These are phyloP conservation scores for Diplocarpon mali DNA, from an alignment of 2,329 filamentous ascomycete genomes.

Conservation along the genomic window DNA sequence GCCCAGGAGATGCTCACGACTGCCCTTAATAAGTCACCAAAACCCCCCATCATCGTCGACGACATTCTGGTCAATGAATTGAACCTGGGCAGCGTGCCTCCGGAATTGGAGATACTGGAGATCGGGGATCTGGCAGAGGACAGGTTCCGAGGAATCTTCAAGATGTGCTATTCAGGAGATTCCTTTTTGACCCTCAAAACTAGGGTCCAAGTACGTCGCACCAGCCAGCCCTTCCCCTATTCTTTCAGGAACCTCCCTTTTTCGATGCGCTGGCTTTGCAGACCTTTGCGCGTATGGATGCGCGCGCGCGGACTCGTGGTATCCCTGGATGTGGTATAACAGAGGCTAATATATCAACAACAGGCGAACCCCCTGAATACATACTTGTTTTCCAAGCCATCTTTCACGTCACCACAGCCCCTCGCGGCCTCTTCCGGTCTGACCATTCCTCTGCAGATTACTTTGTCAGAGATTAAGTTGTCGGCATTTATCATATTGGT, in stretches of 20 bases:
- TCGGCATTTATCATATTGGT: conserved; percentile 97
- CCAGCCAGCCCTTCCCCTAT: conserved; percentile 2
- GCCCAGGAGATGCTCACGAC: conserved; percentile 90
- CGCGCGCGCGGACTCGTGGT: conserved; percentile 17
- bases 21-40: conserved; percentile 93
- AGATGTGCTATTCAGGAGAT: conserved; percentile 96
- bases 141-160: conserved; percentile 95
- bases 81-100: conserved; percentile 88
- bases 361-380: conserved; percentile 93
- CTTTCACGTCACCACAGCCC: conserved; percentile 85
- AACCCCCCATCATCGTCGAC: conserved; percentile 97
- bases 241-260: conserved; percentile 2
- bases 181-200: conserved; percentile 93
- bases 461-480: conserved; percentile 86
- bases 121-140: conserved; percentile 97
- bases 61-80: conserved; percentile 97
- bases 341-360: conserved; percentile 40
- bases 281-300: conserved; percentile 26
- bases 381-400: conserved; percentile 81
- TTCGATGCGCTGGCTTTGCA: conserved; percentile 1
- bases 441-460: conserved; percentile 96
- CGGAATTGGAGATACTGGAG: conserved; percentile 92
- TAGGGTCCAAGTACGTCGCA: conserved; percentile 66
- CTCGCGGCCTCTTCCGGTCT: conserved; percentile 83
- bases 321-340: conserved; percentile 23